Evolutionary conservation across 2,329 filamentous ascomycete genomes (phyloP), one percentile per base, ranked within the genome.

Genomic region (Aspergillus ochraceus): DNA sequence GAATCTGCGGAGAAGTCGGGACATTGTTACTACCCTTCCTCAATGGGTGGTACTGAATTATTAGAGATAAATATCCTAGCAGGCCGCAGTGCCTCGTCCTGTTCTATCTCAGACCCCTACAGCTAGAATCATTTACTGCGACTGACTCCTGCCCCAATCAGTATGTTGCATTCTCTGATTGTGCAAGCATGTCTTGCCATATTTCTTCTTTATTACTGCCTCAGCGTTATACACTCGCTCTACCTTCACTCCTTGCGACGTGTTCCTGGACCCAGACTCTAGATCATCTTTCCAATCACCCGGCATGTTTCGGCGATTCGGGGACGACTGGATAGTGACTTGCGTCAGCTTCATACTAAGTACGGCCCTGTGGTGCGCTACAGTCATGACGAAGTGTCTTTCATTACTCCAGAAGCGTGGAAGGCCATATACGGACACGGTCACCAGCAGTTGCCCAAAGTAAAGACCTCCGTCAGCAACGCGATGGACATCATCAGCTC

Each of bases 331-430:
- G 64, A 66, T 4, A 52, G 36, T 1, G 59, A 62, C 24, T 22
- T 65, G 3, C 51, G 47, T 4, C n/a, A 20, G 1, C 55, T 61
- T 3, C 65, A 68, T 22, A 30, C 32, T 0, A 30, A 29, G 17
- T 66, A 66, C 26, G 65, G 65, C n/a, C 51, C 51, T 3, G 58
- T 42, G 1, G 72, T 78, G 4, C 70, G 76, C 3, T 62, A 74
- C 6, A 63, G 60, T 1, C 77, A 75, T 0, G 65, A 66, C 6
- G 69, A 75, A 47, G 63, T 78, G 2, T 72, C 71, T 5, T 74
- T 73, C 58, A 69, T 66, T 42, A 64, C 55, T 2, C 42, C 62
- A 0, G 29, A 59, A 2, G 70, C 69, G 11, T 71, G 68, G 68
- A 64, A 68, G 9, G 68, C 71, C 12, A 73, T 73, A 22, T 73